Base-by-base conservation (phyloP, 1,284 basidiomycete genomes). In the Cutaneotrichosporon cavernicola region DNA sequence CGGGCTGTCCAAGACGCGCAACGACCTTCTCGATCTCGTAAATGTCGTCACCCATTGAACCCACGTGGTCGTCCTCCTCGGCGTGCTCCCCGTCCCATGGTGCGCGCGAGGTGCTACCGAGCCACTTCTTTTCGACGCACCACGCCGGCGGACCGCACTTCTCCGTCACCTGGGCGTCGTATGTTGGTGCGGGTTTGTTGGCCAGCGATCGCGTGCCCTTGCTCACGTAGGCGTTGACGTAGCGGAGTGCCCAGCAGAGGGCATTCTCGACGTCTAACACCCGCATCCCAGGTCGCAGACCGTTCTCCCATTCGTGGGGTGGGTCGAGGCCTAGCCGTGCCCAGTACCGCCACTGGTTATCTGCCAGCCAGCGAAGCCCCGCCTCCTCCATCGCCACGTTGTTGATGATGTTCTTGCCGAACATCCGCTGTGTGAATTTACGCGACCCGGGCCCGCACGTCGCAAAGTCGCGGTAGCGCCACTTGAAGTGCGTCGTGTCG, bases 231-330 rank as follows among this genome's bases (percentile, higher is more conserved):
- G 63, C 63, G 34, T 63, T 58, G 10, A 75, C 69, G 60, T 75
- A 75, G 1, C 73, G 69, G 61, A 74, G 72, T 49, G 59, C 62
- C 73, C 73, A 75, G 51, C 73, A 75, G n/a, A 75, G 61, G 1
- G 73, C 65, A 59, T 74, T 75, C 56, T 74, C 73, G 47, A 73
- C 49, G 60, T 74, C 72, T 14, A 75, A 62, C 4, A 70, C 71
- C 26, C 72, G 65, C 69, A 75, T 68, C 3, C 73, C 73, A 4
- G 73, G 72, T 53, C 68, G 60, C 8, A 73, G 46, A 2, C 72
- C 73, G 30, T 31, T 36, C 34, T 65, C 56, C 58, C 56, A 63
- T n/a, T 67, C 73, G 58, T 74, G 67, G 6, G 71, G 72, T 13
- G 73, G 72, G 56, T 70, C 67, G 36, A 65, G 60, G 8, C 69